Evolutionary conservation across 2,329 filamentous ascomycete species (phyloP), one percentile per base, ranked within the genome.

Genomic region (Trichoderma pleuroti): DNA sequence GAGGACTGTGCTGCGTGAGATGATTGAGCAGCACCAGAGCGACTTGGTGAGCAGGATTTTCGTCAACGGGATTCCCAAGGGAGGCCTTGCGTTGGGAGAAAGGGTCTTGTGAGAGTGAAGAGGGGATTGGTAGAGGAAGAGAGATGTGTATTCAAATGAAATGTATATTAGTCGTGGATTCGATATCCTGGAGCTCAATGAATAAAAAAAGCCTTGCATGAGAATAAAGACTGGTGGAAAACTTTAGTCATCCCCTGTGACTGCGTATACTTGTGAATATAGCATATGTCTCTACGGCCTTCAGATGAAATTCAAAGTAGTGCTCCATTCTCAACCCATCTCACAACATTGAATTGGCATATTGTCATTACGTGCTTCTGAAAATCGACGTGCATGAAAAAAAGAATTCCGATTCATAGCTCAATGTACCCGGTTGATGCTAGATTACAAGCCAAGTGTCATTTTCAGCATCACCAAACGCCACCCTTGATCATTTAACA

Each of bases 1-100:
- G 87, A 89, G 92, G 80, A 83, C 84, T 54, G 95, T 95, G 42
- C 85, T 99, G 77, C 87, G 90, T 80, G 86, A 88, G 79, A 89
- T 98, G 78, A 86, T 98, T 76, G 82, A 85, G 78, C 82, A 86
- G 74, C 94, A 97, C 77, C 86, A 91, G 83, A 91, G 87, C 77
- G 91, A 93, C 79, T 77, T 92, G 72, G 79, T 85, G 66, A 82
- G 82, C 74, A 80, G 78, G 64, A 77, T 88, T n/a, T 80, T 80
- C 36, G 77, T 87, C 72, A 79, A 83, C 39, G 83, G 84, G 49
- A 57, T 81, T 21, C 73, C 78, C 54, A 77, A 77, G 36, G 72
- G 73, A 18, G 81, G 80, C 1, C 81, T 79, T 9, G 67, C 76
- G 7, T 71, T 79, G 12, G 84, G 82, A 24, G 76, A 86, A 73